phyloP scores from a whole-genome alignment of 768 basidiomycete species.

The Gloeophyllum trabeum region DNA sequence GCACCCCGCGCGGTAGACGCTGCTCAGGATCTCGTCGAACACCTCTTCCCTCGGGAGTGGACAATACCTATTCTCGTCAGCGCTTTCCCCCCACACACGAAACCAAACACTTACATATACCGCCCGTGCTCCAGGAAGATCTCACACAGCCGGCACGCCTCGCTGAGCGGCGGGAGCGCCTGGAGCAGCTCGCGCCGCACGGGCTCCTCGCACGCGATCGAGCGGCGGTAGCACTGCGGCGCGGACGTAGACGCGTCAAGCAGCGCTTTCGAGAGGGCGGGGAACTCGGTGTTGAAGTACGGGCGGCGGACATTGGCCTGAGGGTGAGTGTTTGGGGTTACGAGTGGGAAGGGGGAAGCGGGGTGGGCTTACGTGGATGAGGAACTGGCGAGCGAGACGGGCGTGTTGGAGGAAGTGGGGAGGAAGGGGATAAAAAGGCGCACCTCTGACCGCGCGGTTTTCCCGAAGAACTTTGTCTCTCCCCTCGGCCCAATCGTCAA shows the following conservation, averaged over 20 bases:
- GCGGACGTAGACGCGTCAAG: slow-evolving; percentile 8
- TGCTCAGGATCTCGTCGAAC: slow-evolving; percentile 40
- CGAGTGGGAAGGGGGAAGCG: too few relatives aligned
- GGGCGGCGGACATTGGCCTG: too few relatives aligned
- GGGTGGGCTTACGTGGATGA: slow-evolving; percentile 40
- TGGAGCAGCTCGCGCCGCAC: slow-evolving; percentile 32
- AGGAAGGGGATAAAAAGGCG: slow-evolving; percentile 8
- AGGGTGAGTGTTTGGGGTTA: too few relatives aligned
- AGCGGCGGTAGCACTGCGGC: slow-evolving; percentile 12
- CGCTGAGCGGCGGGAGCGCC: slow-evolving; percentile 42
- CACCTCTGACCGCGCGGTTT: slow-evolving; percentile 62
- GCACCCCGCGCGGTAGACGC: slow-evolving; percentile 44
- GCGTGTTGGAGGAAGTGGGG: not conserved
- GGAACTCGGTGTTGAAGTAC: too few relatives aligned
- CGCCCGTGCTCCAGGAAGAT: slow-evolving; percentile 54
- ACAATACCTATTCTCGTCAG: slow-evolving; percentile 33
- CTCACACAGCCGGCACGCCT: slow-evolving; percentile 51
- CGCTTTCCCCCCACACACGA: too few relatives aligned
- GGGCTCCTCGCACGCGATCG: slow-evolving; percentile 17
- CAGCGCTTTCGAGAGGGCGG: not conserved
- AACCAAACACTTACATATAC: slow-evolving; percentile 33
- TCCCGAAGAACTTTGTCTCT: slow-evolving; percentile 46
- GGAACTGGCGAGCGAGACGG: slow-evolving; percentile 29
- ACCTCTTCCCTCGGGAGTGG: slow-evolving; percentile 43
- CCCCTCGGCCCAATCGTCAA: slow-evolving; percentile 44